Percentiles rank a stretch among this genome's conserved stretches.
These are phyloP conservation scores for Mycosphaerella sp. DNA, from an alignment of 2,329 filamentous ascomycete species.

Conservation along the genomic window DNA sequence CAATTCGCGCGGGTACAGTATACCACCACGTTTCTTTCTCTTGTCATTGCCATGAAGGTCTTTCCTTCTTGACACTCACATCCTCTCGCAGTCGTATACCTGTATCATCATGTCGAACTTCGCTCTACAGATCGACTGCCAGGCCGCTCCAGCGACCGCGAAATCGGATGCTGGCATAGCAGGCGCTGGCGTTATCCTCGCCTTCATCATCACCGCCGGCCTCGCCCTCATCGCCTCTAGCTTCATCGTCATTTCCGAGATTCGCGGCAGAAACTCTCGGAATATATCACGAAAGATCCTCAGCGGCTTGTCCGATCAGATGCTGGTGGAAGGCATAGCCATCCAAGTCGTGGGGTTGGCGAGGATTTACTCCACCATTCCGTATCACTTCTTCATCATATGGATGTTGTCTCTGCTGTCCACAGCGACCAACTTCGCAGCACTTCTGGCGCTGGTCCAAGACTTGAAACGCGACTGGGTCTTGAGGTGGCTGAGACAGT, in stretches of 20 bases:
- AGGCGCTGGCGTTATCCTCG: slow-evolving; percentile 54
- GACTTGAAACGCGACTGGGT: slow-evolving; percentile 63
- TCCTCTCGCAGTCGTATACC: not conserved
- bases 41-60: not conserved
- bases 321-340: slow-evolving; percentile 63
- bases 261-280: slow-evolving; percentile 42
- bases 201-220: slow-evolving; percentile 59
- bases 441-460: slow-evolving; percentile 57
- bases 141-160: slow-evolving; percentile 39
- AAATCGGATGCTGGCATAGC: slow-evolving; percentile 53
- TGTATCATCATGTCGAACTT: slow-evolving; percentile 12
- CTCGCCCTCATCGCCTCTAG: slow-evolving; percentile 51
- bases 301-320: slow-evolving; percentile 60
- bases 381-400: slow-evolving; percentile 65
- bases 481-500: slow-evolving; percentile 58
- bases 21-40: not conserved
- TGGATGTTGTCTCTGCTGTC: slow-evolving; percentile 61
- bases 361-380: slow-evolving; percentile 52
- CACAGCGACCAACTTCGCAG: slow-evolving; percentile 59
- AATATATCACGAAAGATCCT: slow-evolving; percentile 58
- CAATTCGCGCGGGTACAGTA: not conserved
- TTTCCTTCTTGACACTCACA: not conserved
- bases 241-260: slow-evolving; percentile 52
- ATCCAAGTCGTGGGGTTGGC: slow-evolving; percentile 59
- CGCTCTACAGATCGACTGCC: slow-evolving; percentile 35